These are phyloP conservation scores for Stagonosporopsis vannaccii DNA, from an alignment of 2,329 filamentous ascomycete species.

Conservation along the genomic window DNA sequence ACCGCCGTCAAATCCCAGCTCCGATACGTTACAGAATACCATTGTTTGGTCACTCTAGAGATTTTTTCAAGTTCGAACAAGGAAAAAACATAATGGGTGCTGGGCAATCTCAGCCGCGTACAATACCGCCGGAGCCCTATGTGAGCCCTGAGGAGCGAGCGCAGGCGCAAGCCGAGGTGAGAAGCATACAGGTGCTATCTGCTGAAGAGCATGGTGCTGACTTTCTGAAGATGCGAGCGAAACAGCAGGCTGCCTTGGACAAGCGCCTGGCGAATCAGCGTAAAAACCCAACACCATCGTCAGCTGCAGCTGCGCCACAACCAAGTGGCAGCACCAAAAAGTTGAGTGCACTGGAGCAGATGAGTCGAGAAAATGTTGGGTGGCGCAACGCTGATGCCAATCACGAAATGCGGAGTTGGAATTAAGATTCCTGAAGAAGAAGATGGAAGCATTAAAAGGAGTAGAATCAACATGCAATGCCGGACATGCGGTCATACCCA, in stretches of 20 bases:
- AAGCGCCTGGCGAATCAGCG: slow-evolving; percentile 33
- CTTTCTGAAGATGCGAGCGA: slow-evolving; percentile 37
- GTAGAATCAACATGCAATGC: neutral
- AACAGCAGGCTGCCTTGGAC: slow-evolving; percentile 39
- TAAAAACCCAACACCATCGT: slow-evolving; percentile 21
- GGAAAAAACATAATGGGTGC: slow-evolving; percentile 35
- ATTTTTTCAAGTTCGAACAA: neutral
- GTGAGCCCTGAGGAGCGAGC: slow-evolving; percentile 34
- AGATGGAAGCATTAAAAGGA: neutral
- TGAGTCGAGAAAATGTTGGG: slow-evolving; percentile 41
- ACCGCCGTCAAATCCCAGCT: neutral
- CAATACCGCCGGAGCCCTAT: slow-evolving; percentile 29
- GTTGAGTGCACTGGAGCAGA: slow-evolving; percentile 35
- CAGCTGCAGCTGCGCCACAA: slow-evolving; percentile 12
- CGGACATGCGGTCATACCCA: neutral
- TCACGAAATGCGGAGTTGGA: slow-evolving; percentile 36
- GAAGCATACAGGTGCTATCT: neutral
- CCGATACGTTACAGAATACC: too few species aligned
- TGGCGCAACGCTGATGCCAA: slow-evolving; percentile 42
- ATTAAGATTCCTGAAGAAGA: slow-evolving; percentile 20
- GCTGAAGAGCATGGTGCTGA: slow-evolving; percentile 1
- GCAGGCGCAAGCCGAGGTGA: slow-evolving; percentile 35
- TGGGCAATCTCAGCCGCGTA: slow-evolving; percentile 29
- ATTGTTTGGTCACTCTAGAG: neutral
- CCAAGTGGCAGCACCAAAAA: slow-evolving; percentile 24